phyloP scores from a whole-genome alignment of 2,329 filamentous ascomycete genomes.

The Davidsoniella virescens region DNA sequence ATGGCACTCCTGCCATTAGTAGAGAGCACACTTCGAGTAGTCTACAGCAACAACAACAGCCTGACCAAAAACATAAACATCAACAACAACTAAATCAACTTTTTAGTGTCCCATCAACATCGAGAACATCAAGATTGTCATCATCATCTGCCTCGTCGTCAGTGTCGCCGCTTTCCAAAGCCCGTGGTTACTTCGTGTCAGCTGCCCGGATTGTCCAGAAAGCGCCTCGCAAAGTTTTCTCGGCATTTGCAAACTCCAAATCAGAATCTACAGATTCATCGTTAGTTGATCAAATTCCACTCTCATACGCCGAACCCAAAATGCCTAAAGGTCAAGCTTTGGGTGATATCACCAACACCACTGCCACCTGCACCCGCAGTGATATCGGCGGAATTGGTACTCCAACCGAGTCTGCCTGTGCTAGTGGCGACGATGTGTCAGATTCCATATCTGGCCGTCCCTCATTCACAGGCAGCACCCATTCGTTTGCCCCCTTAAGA shows the following conservation, averaged over 20 bases:
- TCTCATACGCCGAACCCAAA: conserved; percentile 1
- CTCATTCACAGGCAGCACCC: conserved; percentile 11
- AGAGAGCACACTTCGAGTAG: no score
- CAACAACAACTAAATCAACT: no score
- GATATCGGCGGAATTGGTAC: neutral
- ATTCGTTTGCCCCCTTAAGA: conserved; percentile 11
- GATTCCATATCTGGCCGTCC: conserved; percentile 5
- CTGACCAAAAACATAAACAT: no score
- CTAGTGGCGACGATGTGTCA: neutral
- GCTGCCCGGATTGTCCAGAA: conserved; percentile 11
- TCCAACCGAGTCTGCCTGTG: neutral
- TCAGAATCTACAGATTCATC: neutral
- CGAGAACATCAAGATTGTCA: neutral
- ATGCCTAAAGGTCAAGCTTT: neutral
- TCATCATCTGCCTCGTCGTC: conserved; percentile 6
- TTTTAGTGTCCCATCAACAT: neutral
- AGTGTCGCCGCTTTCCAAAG: conserved; percentile 6
- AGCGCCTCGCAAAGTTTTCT: conserved; percentile 10
- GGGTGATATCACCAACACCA: neutral
- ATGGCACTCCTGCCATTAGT: no score
- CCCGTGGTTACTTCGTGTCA: conserved; percentile 8
- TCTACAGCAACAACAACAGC: no score
- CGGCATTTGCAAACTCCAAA: conserved; percentile 7
- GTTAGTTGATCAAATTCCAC: neutral
- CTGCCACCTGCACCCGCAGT: neutral